Conservation (phyloP, 768 basidiomycete species). For the Brasilioporus rufonigricans region DNA sequence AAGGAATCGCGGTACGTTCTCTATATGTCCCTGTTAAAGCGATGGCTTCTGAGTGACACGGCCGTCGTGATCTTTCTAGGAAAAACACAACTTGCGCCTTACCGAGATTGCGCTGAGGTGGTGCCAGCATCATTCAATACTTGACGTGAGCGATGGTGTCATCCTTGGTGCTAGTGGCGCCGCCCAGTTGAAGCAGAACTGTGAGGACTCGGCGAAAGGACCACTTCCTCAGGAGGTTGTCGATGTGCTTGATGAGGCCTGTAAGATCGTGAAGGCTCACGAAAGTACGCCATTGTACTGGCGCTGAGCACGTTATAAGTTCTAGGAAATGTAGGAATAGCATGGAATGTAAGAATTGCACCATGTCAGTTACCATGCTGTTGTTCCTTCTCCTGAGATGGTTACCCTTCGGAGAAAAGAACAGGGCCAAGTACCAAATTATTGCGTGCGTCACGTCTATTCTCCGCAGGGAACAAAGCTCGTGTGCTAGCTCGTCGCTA, state of each 20-base stretch:
- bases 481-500: too few species aligned
- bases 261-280: constrained; percentile 36
- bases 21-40: too few species aligned
- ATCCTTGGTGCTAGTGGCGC: constrained; percentile 50
- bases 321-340: not conserved
- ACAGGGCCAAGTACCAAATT: too few species aligned
- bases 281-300: constrained; percentile 38
- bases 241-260: constrained; percentile 49
- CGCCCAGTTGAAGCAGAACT: constrained; percentile 43
- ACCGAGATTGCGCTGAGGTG: constrained; percentile 60
- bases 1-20: constrained; percentile 38
- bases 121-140: constrained; percentile 54
- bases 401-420: too few species aligned
- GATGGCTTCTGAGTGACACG: too few species aligned
- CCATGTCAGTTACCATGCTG: too few species aligned
- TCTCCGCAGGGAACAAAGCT: too few species aligned
- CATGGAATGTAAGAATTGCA: too few species aligned
- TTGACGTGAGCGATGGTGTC: constrained; percentile 43
- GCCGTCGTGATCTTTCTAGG: not conserved
- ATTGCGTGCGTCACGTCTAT: too few species aligned
- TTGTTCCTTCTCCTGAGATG: too few species aligned
- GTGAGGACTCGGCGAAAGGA: constrained; percentile 48
- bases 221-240: constrained; percentile 54
- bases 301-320: constrained; percentile 21
- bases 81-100: constrained; percentile 45